Conservation (phyloP, 192 early-diverging fungal genomes). For the Umbelopsis sp. region DNA sequence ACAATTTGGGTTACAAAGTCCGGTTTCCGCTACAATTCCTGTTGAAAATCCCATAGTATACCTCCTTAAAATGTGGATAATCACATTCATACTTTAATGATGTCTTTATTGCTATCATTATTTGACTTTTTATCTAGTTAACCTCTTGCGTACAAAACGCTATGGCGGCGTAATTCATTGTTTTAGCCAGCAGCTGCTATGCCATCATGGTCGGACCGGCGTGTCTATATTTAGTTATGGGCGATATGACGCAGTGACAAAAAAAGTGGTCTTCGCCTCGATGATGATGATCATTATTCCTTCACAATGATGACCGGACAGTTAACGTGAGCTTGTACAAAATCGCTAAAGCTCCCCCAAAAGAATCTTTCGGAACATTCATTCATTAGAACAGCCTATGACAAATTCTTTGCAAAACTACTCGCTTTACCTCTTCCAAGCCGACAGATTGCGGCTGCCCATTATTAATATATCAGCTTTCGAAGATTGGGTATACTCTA, state of each 20-base stretch:
- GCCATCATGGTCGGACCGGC: too few relatives aligned
- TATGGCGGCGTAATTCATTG: too few relatives aligned
- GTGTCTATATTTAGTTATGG: too few relatives aligned
- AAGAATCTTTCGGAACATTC: slow-evolving; percentile 20
- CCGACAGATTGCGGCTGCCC: slow-evolving; percentile 35
- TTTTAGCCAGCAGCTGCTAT: too few relatives aligned
- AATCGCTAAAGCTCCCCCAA: slow-evolving; percentile 35
- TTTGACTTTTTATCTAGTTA: too few relatives aligned
- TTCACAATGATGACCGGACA: slow-evolving; percentile 36
- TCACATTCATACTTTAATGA: too few relatives aligned
- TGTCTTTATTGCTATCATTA: too few relatives aligned
- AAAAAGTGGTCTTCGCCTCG: neutral
- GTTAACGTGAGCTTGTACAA: slow-evolving; percentile 26
- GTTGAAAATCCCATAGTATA: too few relatives aligned
- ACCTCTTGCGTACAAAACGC: too few relatives aligned
- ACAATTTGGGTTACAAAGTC: too few relatives aligned
- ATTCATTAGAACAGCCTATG: neutral
- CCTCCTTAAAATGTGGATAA: too few relatives aligned
- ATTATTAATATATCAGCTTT: slow-evolving; percentile 39
- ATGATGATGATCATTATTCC: neutral
- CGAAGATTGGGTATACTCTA: slow-evolving; percentile 32
- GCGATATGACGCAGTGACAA: slow-evolving; percentile 1
- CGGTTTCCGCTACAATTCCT: too few relatives aligned
- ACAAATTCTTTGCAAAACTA: neutral
- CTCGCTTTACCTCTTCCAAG: slow-evolving; percentile 39